Percentiles rank a stretch among this genome's conserved stretches.
phyloP scores from a whole-genome alignment of 2,329 filamentous ascomycete species.

The Rhynchosporium agropyri region DNA sequence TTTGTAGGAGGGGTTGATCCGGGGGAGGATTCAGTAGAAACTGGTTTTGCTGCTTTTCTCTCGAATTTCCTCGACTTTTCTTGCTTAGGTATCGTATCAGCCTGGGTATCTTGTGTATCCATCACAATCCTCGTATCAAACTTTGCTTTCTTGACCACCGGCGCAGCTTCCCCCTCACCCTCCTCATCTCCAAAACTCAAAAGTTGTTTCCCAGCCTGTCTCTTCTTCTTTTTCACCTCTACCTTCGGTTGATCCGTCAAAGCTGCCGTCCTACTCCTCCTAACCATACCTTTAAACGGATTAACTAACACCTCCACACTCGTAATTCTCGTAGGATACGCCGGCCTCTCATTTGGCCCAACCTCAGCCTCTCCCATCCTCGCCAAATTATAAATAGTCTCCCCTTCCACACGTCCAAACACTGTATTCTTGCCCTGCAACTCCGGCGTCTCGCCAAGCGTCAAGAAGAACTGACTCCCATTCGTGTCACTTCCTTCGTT shows the following conservation, averaged over 20 bases:
- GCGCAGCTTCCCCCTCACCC: slow-evolving; percentile 55
- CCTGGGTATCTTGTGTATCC: slow-evolving; percentile 50
- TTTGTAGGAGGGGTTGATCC: slow-evolving; percentile 43
- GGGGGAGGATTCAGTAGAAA: slow-evolving; percentile 45
- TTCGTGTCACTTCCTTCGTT: slow-evolving; percentile 84
- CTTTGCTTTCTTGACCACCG: slow-evolving; percentile 73
- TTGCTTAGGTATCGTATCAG: slow-evolving; percentile 32
- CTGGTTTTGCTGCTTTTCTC: slow-evolving; percentile 38
- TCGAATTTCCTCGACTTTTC: slow-evolving; percentile 41
- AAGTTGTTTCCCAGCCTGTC: slow-evolving; percentile 74
- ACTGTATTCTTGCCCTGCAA: slow-evolving; percentile 88
- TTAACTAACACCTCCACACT: slow-evolving; percentile 77
- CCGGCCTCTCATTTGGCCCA: slow-evolving; percentile 77
- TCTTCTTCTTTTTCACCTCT: slow-evolving; percentile 64
- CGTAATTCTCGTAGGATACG: slow-evolving; percentile 82
- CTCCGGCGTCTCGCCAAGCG: slow-evolving; percentile 81
- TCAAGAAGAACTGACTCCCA: slow-evolving; percentile 97
- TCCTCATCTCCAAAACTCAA: slow-evolving; percentile 76
- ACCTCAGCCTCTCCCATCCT: slow-evolving; percentile 91
- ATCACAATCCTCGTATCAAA: slow-evolving; percentile 77
- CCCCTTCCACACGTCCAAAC: slow-evolving; percentile 88
- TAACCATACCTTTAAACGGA: slow-evolving; percentile 80
- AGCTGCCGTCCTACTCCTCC: slow-evolving; percentile 60
- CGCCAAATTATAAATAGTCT: slow-evolving; percentile 94
- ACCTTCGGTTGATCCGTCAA: slow-evolving; percentile 49